These are phyloP conservation scores for Aspergillus versicolor DNA, from an alignment of 2,329 filamentous ascomycete species.

Conservation along the genomic window DNA sequence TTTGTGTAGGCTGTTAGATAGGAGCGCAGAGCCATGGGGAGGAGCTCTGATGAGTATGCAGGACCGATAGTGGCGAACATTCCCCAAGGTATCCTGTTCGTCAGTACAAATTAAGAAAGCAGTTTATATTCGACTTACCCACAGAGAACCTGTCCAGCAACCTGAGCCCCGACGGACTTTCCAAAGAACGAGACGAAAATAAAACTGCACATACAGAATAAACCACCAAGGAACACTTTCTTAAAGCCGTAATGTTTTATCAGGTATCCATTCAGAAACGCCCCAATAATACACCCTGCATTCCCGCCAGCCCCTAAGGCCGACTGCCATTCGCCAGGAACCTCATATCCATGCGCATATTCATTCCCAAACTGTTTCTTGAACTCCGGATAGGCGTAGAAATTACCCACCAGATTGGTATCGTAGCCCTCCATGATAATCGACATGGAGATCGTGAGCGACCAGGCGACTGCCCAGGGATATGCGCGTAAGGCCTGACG, in stretches of 20 bases:
- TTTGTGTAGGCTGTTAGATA: slow-evolving; percentile 58
- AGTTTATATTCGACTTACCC: slow-evolving; percentile 35
- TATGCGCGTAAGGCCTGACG: slow-evolving; percentile 17
- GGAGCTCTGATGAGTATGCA: slow-evolving; percentile 54
- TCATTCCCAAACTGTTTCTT: slow-evolving; percentile 36
- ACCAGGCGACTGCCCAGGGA: slow-evolving; percentile 32
- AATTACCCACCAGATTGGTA: slow-evolving; percentile 47
- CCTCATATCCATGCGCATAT: slow-evolving; percentile 34
- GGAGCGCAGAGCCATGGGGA: slow-evolving; percentile 46
- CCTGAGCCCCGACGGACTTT: slow-evolving; percentile 57
- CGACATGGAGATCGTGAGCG: slow-evolving; percentile 44
- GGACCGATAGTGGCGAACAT: slow-evolving; percentile 55
- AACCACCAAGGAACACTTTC: slow-evolving; percentile 47
- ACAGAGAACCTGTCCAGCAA: slow-evolving; percentile 63
- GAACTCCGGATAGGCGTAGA: slow-evolving; percentile 50
- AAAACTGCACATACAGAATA: slow-evolving; percentile 56
- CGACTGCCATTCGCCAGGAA: slow-evolving; percentile 59
- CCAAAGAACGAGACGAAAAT: slow-evolving; percentile 67
- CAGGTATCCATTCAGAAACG: slow-evolving; percentile 64
- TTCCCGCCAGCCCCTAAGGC: slow-evolving; percentile 57
- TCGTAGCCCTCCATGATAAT: slow-evolving; percentile 57
- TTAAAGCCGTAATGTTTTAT: slow-evolving; percentile 47
- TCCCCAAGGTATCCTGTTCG: slow-evolving; percentile 51
- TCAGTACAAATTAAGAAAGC: background rate
- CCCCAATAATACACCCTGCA: slow-evolving; percentile 65